phyloP scores from a whole-genome alignment of 441 rosid species.

The Erodium moschatum region DNA sequence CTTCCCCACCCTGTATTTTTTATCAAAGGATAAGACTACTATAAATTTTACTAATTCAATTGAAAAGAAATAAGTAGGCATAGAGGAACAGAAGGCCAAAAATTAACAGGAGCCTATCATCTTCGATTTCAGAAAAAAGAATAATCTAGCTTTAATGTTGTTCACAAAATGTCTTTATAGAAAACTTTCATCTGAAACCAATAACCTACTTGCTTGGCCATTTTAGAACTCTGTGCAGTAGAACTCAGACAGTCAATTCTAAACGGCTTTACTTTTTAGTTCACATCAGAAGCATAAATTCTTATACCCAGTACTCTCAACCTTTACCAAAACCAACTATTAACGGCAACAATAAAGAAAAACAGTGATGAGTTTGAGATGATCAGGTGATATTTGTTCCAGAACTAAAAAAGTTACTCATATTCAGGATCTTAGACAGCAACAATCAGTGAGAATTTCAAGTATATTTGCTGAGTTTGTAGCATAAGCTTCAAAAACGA shows the following conservation, averaged over 20 bases:
- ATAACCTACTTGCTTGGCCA: neutral
- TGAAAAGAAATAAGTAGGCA: neutral
- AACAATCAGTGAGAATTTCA: too few relatives aligned
- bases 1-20: constrained; percentile 52
- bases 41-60: neutral
- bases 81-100: neutral
- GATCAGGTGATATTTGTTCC: neutral
- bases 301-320: neutral
- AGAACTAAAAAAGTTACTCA: too few relatives aligned
- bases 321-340: neutral
- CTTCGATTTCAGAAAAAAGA: neutral
- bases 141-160: neutral
- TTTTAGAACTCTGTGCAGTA: neutral
- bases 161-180: neutral
- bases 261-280: neutral
- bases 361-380: neutral
- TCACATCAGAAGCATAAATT: neutral
- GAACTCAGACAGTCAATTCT: neutral
- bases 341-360: neutral
- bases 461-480: too few relatives aligned
- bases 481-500: neutral
- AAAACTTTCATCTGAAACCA: neutral
- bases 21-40: neutral
- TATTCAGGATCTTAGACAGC: too few relatives aligned
- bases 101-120: neutral